phyloP scores from a whole-genome alignment of 345 rosid species.

The Passiflora organensis region DNA sequence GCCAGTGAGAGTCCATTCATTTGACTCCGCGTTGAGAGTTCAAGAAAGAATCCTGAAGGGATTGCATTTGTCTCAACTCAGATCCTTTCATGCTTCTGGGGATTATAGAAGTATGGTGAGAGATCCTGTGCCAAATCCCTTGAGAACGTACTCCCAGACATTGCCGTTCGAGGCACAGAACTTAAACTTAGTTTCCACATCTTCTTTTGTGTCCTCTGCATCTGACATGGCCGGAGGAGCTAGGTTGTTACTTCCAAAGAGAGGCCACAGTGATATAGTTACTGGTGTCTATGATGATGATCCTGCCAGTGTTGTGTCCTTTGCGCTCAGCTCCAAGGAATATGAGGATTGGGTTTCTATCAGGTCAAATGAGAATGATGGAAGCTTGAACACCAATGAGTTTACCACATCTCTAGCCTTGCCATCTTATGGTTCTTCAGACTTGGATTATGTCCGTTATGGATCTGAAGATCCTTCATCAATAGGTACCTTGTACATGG shows the following conservation, averaged over 20 bases:
- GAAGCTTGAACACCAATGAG: conserved; percentile 33
- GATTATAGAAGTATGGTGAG: conserved; percentile 72
- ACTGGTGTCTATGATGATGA: conserved; percentile 88
- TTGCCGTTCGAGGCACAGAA: conserved; percentile 65
- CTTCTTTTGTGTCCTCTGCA: conserved; percentile 54
- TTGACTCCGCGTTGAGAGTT: conserved; percentile 73
- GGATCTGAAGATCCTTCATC: conserved; percentile 47
- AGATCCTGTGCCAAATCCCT: conserved; percentile 63
- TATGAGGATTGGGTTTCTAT: conserved; percentile 65
- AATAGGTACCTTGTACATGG: conserved; percentile 34
- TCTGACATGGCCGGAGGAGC: conserved; percentile 72
- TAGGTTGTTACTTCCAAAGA: conserved; percentile 59
- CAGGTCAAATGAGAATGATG: conserved; percentile 38
- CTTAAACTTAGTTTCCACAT: conserved; percentile 44
- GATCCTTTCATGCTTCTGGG: conserved; percentile 90
- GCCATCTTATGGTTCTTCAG: conserved; percentile 62
- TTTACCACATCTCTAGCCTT: conserved; percentile 50
- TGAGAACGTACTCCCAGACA: conserved; percentile 55
- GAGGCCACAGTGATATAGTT: conserved; percentile 50
- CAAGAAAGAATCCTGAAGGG: conserved; percentile 60
- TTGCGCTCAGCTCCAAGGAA: conserved; percentile 79
- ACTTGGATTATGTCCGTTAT: conserved; percentile 53
- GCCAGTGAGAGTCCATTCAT: conserved; percentile 72
- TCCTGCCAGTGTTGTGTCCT: conserved; percentile 81
- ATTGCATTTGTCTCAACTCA: conserved; percentile 46